phyloP scores from a whole-genome alignment of 2,329 filamentous ascomycete species.

The Trichoderma harzianum region DNA sequence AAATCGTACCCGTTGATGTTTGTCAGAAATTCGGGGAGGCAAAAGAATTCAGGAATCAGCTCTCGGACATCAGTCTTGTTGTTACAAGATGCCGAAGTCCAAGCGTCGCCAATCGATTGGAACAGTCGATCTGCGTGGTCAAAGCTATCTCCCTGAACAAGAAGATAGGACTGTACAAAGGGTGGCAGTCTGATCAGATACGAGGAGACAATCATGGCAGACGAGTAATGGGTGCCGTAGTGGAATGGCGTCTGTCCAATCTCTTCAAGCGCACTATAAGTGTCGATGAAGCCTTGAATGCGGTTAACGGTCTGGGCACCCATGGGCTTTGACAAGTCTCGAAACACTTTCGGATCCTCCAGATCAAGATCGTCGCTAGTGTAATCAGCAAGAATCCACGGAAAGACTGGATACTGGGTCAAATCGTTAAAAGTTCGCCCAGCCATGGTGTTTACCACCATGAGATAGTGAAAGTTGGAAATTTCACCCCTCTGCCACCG shows the following conservation, averaged over 20 bases:
- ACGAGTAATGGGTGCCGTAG: constrained; percentile 98
- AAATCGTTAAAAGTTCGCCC: constrained; percentile 96
- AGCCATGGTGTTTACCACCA: constrained; percentile 97
- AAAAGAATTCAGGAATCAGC: constrained; percentile 96
- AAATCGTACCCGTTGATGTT: constrained; percentile 96
- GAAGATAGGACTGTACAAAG: constrained; percentile 91
- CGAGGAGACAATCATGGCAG: constrained; percentile 96
- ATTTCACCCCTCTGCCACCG: constrained; percentile 93
- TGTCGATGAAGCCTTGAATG: constrained; percentile 75
- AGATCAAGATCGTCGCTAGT: constrained; percentile 90
- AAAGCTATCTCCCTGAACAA: constrained; percentile 93
- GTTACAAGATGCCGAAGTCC: constrained; percentile 82
- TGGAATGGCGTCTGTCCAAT: constrained; percentile 94
- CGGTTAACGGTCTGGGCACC: constrained; percentile 78
- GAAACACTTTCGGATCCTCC: constrained; percentile 76
- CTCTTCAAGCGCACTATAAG: constrained; percentile 84
- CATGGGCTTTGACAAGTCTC: constrained; percentile 94
- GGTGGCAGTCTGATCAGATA: constrained; percentile 94
- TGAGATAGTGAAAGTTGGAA: constrained; percentile 97
- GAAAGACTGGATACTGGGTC: constrained; percentile 97
- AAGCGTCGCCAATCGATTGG: constrained; percentile 86
- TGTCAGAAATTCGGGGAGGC: constrained; percentile 88
- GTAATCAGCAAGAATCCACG: constrained; percentile 95
- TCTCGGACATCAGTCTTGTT: constrained; percentile 95
- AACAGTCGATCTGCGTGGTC: constrained; percentile 95